Evolutionary conservation across 73 alveolate genomes (phyloP), one percentile per base, ranked within the genome.

Genomic region (Paramecium primaurelia): DNA sequence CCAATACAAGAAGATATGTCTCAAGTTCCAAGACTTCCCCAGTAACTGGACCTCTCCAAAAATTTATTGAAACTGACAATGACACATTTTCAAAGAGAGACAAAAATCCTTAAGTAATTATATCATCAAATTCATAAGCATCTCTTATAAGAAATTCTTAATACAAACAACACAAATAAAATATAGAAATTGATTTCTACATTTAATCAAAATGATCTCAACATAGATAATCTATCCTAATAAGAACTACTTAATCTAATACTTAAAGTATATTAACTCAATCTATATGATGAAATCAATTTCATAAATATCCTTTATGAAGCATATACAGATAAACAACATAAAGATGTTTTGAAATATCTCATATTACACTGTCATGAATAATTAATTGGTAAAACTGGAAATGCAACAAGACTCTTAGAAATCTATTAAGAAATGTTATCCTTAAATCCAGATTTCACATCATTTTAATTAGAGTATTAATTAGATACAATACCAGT

Each of bases 21-120:
- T 64, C 84, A 12, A 64, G 84, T 64, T 51, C 84, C 84, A 64
- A 64, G 30, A 64, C 84, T 6, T 64, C 84, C 30, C 84, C 84
- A 32, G 26, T 34, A 4, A 64, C 84, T 34, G 47, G 42, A 28
- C 84, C 45, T 1, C 84, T 32, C 49, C 30, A 22, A 64, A 64
- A 54, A 54, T 54, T 54, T 18, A 28, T 34, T 64, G 84, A 64
- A 64, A 64, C 84, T 32, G 84, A 64, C 84, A 32, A 64, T 64
- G 84, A 64, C 11, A 32, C 84, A 3, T 32, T 4, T 64, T 64
- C 84, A 32, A 64, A 64, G 30, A 28, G 84, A 64, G 84, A 64
- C 26, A 64, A 64, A 51, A 64, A 54, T 54, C 32, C 20, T 18
- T 18, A 28, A 64, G 84, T 64, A 64, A 6, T 14, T 54, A 54